Conservation (phyloP, 192 early-diverging fungal species). For the Coemansia sp. region DNA sequence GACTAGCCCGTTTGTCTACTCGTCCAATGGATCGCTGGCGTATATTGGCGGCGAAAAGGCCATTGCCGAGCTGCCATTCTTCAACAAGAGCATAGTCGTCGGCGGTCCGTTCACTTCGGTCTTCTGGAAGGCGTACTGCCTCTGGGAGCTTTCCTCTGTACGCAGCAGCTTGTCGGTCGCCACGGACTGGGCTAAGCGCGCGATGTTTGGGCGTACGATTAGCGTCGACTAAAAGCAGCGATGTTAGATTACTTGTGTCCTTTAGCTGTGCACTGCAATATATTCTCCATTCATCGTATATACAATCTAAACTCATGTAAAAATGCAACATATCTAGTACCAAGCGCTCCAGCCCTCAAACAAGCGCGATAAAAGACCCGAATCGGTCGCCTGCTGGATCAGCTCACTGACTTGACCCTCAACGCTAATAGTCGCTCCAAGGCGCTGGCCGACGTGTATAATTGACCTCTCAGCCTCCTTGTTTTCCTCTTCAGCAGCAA, state of each 20-base stretch:
- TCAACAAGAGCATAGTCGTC: slow-evolving; percentile 59
- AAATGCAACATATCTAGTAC: slow-evolving; percentile 20
- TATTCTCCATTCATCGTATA: not conserved
- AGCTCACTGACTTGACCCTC: slow-evolving; percentile 76
- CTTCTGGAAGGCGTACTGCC: slow-evolving; percentile 75
- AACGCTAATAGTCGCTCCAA: slow-evolving; percentile 60
- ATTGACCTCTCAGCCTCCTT: slow-evolving; percentile 71
- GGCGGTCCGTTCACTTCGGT: slow-evolving; percentile 68
- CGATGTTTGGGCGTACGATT: slow-evolving; percentile 87
- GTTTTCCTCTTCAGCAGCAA: slow-evolving; percentile 50
- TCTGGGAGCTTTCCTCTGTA: slow-evolving; percentile 78
- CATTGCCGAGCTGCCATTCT: slow-evolving; percentile 62
- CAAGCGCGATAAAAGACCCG: slow-evolving; percentile 61
- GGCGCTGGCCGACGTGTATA: slow-evolving; percentile 62
- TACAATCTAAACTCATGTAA: not conserved
- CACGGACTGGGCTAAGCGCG: slow-evolving; percentile 89
- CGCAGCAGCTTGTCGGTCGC: slow-evolving; percentile 83
- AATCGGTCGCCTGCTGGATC: slow-evolving; percentile 65
- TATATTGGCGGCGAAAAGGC: slow-evolving; percentile 65
- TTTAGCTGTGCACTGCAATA: not conserved
- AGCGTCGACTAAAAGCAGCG: slow-evolving; percentile 69
- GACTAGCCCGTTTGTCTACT: slow-evolving; percentile 63
- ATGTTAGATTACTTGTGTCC: not conserved
- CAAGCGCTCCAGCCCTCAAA: slow-evolving; percentile 59
- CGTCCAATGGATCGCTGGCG: slow-evolving; percentile 65